Evolutionary conservation across 768 basidiomycete genomes (phyloP), one percentile per base, ranked within the genome.

Genomic region (Agaricus blazei): DNA sequence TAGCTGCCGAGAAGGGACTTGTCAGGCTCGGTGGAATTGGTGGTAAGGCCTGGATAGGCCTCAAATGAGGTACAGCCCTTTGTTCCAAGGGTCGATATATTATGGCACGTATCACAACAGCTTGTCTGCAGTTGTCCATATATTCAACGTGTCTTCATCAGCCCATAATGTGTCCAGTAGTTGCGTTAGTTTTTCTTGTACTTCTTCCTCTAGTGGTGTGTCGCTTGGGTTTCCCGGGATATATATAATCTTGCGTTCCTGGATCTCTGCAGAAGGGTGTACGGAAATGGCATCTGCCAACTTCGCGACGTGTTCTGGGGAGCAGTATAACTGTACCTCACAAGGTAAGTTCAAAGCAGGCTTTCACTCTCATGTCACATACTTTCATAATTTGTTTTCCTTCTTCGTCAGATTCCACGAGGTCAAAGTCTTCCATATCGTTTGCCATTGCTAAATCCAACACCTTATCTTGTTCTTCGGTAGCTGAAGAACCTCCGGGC

Each of bases 131-230:
- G 76, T 82, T 44, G 83, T 84, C 72, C 80, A 85, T 26, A 87
- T 80, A 54, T 75, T 75, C 54, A 80, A 67, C 11, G 78, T 79
- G 62, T 87, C 86, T 51, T 80, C 81, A 56, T 80, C 70, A 24
- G 71, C 79, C 65, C 84, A 82, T 48, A 88, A 65, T 4, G 72
- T 75, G 42, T 78, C 74, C 19, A 84, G 68, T 23, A 88, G 68
- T 9, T 65, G 63, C 31, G 71, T 69, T 7, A 87, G 63, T 46
- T 69, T 71, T 24, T 67, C 62, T 50, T 71, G 68, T 28, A 68
- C 60, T 6, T 81, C 80, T 27, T 75, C 73, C 1, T 59, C 63
- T 12, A 64, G 34, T 8, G 70, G 62, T 4, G 68, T 65, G 6
- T 70, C 71, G 11, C 65, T 61, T 14, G 68, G 58, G 54, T 82